Conservation (phyloP, 495 filamentous ascomycete species). For the Chaetomium fimeti region DNA sequence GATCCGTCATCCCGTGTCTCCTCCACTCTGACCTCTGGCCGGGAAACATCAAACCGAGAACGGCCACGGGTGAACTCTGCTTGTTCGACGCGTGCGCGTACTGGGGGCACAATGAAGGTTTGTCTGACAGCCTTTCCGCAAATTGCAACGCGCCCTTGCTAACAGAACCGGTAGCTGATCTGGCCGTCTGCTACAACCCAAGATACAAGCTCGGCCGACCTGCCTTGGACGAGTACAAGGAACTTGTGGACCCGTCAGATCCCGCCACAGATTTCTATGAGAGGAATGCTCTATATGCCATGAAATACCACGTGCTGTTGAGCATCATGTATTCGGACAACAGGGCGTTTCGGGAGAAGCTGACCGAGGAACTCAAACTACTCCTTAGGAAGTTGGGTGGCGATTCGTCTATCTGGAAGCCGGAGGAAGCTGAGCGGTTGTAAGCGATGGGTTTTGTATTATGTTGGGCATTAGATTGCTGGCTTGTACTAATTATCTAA, state of each 20-base stretch:
- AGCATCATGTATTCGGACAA: background rate
- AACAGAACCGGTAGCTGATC: background rate
- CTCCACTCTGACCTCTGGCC: background rate
- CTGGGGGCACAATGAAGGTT: constrained; percentile 8
- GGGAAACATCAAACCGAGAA: background rate
- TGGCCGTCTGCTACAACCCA: background rate
- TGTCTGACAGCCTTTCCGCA: background rate
- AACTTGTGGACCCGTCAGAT: background rate
- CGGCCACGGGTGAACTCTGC: background rate
- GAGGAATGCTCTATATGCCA: background rate
- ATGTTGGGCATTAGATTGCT: no score
- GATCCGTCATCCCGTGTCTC: background rate
- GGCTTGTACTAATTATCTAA: no score
- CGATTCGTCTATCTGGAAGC: background rate
- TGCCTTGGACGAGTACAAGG: background rate
- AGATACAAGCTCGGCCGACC: background rate
- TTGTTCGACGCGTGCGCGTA: background rate
- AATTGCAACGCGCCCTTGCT: background rate
- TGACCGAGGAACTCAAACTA: background rate
- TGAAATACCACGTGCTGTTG: background rate
- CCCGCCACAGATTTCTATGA: background rate
- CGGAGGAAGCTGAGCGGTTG: no score
- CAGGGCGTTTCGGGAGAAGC: background rate
- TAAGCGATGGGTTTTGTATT: no score
- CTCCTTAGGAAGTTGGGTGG: background rate